Percentiles rank a stretch among this genome's conserved stretches.
These are phyloP conservation scores for Chaetomium olivaceum DNA, from an alignment of 2,329 filamentous ascomycete species.

Conservation along the genomic window DNA sequence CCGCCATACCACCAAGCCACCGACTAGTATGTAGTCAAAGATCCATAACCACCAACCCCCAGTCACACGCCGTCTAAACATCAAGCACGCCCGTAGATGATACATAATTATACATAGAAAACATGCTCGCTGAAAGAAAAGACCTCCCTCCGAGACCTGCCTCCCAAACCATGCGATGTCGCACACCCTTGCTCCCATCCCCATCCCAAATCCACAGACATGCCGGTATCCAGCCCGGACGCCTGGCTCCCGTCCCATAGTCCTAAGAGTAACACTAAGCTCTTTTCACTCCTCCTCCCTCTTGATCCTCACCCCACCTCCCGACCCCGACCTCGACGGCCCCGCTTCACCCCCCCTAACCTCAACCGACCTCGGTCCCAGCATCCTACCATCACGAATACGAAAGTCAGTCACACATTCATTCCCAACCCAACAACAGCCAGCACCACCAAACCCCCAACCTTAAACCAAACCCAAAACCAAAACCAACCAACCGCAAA, in stretches of 20 bases:
- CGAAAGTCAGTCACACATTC: not conserved
- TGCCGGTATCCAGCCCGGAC: not conserved
- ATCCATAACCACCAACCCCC: not conserved
- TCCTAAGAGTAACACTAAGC: not conserved
- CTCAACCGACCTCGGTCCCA: slow-evolving; percentile 68
- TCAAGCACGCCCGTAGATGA: not conserved
- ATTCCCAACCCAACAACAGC: not conserved
- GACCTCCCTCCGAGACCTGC: not conserved
- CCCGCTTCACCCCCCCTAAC: not conserved
- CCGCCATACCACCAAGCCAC: too few species aligned
- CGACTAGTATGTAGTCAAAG: not conserved
- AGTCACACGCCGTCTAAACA: not conserved
- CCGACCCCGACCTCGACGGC: slow-evolving; percentile 25
- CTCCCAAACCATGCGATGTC: not conserved
- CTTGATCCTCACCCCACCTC: slow-evolving; percentile 21
- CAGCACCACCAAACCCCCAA: not conserved
- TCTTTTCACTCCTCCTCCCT: slow-evolving; percentile 23
- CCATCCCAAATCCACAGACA: not conserved
- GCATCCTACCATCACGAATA: slow-evolving; percentile 60
- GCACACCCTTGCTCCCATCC: not conserved
- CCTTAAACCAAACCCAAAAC: not conserved
- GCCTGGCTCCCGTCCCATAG: not conserved
- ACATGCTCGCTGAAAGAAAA: not conserved
- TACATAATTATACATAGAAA: not conserved
- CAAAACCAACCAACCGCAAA: not conserved